Evolutionary conservation across 2,329 filamentous ascomycete genomes (phyloP).

Genomic region (Graphiopsis chlorocephala): DNA sequence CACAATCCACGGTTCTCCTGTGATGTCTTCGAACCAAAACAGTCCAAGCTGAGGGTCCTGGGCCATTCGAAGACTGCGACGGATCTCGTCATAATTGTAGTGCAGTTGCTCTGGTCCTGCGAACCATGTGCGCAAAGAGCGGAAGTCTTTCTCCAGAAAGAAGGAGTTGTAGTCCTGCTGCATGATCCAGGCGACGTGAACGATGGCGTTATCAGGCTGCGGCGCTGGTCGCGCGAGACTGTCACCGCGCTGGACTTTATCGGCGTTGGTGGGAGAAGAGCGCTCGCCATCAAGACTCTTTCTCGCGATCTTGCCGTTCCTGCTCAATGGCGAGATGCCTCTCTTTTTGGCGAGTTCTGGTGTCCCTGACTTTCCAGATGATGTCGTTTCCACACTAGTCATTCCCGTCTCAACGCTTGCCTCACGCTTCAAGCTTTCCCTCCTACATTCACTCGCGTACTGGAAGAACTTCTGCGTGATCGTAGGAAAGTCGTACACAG

Average conservation of each 20-base stretch:
- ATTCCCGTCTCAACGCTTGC: too few species aligned
- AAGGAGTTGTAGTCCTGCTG: neutral
- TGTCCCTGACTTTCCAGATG: neutral
- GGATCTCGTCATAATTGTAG: neutral
- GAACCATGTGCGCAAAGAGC: constrained; percentile 4
- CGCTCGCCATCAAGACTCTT: neutral
- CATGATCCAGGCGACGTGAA: neutral
- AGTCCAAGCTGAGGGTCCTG: neutral
- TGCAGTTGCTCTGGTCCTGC: neutral
- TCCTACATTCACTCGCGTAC: neutral
- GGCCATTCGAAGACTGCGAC: neutral
- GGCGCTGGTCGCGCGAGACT: neutral
- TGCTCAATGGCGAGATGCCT: neutral
- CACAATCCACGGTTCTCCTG: neutral
- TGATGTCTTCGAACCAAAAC: neutral
- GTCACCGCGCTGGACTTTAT: neutral
- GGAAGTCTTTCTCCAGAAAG: neutral
- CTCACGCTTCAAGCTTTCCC: neutral
- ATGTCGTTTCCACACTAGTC: neutral
- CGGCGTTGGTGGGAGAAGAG: neutral
- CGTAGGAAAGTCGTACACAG: neutral
- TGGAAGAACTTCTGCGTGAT: neutral
- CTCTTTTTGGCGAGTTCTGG: neutral
- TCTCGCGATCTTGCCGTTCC: neutral
- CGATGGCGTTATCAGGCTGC: neutral